Conservation (phyloP, 371 early-diverging fungal genomes). For the Rhizopus arrhizus region DNA sequence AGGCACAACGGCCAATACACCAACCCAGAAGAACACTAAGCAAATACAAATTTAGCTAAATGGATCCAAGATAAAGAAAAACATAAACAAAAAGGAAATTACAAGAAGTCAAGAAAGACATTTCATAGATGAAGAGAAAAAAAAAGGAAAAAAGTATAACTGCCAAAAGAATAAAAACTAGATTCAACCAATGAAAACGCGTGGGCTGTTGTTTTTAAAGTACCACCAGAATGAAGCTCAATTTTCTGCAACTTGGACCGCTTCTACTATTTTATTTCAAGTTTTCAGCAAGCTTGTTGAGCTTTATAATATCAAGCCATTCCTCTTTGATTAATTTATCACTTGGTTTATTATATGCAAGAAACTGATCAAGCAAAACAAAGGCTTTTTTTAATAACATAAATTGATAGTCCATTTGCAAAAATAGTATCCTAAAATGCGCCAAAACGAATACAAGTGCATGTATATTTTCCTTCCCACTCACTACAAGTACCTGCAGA, state of each 20-base stretch:
- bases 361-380: background rate
- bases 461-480: no score
- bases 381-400: no score
- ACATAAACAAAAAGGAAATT: background rate
- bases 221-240: no score
- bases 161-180: background rate
- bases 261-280: constrained; percentile 7
- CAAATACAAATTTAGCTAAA: background rate
- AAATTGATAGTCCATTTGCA: no score
- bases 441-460: no score
- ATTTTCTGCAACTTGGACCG: background rate
- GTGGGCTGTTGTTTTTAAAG: background rate
- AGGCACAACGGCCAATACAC: constrained; percentile 48
- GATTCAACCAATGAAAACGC: background rate
- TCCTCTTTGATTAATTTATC: constrained; percentile 53
- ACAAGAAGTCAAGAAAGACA: background rate
- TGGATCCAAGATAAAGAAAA: background rate
- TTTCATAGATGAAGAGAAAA: background rate
- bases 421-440: no score
- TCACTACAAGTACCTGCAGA: no score
- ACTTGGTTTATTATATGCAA: constrained; percentile 19
- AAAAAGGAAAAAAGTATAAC: background rate
- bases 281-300: constrained; percentile 41
- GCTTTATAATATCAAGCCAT: constrained; percentile 47
- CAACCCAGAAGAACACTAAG: constrained; percentile 51